Conservation (phyloP, 148 eudicot species). For the Cornus kousa region DNA sequence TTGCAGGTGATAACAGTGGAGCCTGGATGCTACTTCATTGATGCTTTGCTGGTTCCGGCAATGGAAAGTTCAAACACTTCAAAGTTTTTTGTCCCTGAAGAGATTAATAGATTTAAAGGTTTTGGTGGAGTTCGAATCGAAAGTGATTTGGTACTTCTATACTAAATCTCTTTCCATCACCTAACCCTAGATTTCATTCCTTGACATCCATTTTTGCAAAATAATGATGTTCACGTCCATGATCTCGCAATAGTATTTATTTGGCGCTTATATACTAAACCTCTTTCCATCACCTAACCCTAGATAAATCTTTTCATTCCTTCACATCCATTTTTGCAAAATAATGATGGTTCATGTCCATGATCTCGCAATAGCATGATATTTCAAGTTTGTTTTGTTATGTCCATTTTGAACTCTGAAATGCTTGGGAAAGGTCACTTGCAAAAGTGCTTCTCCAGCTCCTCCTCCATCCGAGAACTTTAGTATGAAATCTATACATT, state of each 20-base stretch:
- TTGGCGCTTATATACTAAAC: conserved; percentile 44
- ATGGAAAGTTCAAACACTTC: conserved; percentile 67
- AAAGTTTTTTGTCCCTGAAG: conserved; percentile 59
- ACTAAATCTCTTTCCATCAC: neutral
- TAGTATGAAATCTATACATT: neutral
- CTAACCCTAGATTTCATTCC: neutral
- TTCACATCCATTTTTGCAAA: neutral
- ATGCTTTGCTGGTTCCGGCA: conserved; percentile 77
- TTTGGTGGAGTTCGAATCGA: conserved; percentile 99
- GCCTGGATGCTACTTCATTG: conserved; percentile 98
- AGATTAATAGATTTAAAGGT: conserved; percentile 60
- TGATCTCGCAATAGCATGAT: neutral
- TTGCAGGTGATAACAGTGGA: conserved; percentile 93
- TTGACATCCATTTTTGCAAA: neutral
- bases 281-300: neutral
- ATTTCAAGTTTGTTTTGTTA: neutral
- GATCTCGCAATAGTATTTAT: conserved; percentile 9
- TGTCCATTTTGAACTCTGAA: neutral
- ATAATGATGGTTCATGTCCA: neutral
- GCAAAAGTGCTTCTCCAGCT: neutral
- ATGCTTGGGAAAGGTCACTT: neutral
- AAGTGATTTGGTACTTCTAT: conserved; percentile 74
- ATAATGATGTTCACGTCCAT: neutral
- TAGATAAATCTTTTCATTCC: neutral
- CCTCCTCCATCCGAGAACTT: neutral